These are phyloP conservation scores for Cystofilobasidium ferigula DNA, from an alignment of 768 basidiomycete genomes.

Conservation along the genomic window DNA sequence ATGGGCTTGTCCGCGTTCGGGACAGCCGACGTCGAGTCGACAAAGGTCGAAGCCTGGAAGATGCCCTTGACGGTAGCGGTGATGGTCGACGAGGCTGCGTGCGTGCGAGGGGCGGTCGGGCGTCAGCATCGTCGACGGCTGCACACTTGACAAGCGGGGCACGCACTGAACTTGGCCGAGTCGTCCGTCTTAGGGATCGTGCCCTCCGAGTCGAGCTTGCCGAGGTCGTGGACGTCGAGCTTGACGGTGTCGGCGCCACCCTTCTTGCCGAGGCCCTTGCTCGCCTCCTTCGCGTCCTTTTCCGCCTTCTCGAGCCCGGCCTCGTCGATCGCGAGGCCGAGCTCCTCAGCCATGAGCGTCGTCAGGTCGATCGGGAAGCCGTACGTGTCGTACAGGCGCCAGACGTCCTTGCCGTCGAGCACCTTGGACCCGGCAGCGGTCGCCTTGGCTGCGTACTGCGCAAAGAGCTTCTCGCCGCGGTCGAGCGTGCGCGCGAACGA, in stretches of 20 bases:
- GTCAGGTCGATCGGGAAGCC: conserved; percentile 97
- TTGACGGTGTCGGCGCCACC: conserved; percentile 53
- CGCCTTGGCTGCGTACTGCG: conserved; percentile 65
- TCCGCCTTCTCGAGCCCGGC: conserved; percentile 81
- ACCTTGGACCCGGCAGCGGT: conserved; percentile 52
- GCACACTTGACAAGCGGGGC: background rate
- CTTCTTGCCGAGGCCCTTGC: conserved; percentile 70
- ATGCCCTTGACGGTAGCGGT: conserved; percentile 67
- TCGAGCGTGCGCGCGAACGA: conserved; percentile 96
- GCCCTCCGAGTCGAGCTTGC: conserved; percentile 63
- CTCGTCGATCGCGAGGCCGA: conserved; percentile 71
- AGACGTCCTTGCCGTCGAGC: conserved; percentile 83
- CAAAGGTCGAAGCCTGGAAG: conserved; percentile 68
- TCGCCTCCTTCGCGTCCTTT: conserved; percentile 76
- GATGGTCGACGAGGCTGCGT: conserved; percentile 67
- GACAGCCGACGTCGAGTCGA: conserved; percentile 46
- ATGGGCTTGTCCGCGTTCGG: conserved; percentile 51
- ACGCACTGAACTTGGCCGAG: conserved; percentile 75
- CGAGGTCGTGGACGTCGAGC: conserved; percentile 91
- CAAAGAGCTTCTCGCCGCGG: conserved; percentile 90
- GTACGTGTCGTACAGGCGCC: conserved; percentile 95
- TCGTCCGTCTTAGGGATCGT: conserved; percentile 85
- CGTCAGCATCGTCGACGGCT: background rate
- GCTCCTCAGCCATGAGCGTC: conserved; percentile 90
- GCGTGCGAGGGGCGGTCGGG: background rate